phyloP scores from a whole-genome alignment of 1,139 yeast species.

The Yamadazyma spencermartinsiae region DNA sequence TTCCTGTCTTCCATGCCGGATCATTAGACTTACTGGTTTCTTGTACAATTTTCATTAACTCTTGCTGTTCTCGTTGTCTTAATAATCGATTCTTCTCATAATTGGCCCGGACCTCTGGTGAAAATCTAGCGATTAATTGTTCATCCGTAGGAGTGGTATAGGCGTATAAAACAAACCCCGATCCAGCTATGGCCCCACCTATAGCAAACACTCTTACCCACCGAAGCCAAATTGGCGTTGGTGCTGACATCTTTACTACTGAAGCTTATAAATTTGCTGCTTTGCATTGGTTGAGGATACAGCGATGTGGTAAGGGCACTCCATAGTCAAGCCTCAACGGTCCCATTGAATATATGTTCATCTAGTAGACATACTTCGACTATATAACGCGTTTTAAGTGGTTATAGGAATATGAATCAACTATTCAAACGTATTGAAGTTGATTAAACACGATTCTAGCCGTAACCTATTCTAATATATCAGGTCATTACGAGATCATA shows the following conservation, averaged over 20 bases:
- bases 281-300: slow-evolving; percentile 1
- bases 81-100: slow-evolving; percentile 67
- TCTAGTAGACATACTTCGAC: too few species aligned
- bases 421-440: too few species aligned
- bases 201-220: slow-evolving; percentile 30
- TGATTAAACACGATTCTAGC: too few species aligned
- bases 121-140: slow-evolving; percentile 65
- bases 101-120: slow-evolving; percentile 80
- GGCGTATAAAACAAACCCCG: slow-evolving; percentile 66
- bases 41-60: slow-evolving; percentile 63
- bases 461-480: too few species aligned
- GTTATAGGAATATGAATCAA: too few species aligned
- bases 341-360: too few species aligned
- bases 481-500: too few species aligned
- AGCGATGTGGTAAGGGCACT: background rate
- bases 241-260: background rate
- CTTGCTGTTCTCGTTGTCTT: slow-evolving; percentile 65
- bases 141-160: slow-evolving; percentile 86
- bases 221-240: background rate
- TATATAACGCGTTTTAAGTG: too few species aligned
- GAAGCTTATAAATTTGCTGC: background rate
- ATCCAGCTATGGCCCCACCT: slow-evolving; percentile 63
- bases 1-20: slow-evolving; percentile 81
- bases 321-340: too few species aligned
- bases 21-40: slow-evolving; percentile 64